Base-by-base conservation (phyloP, 345 rosid species). In the Acer negundo region DNA sequence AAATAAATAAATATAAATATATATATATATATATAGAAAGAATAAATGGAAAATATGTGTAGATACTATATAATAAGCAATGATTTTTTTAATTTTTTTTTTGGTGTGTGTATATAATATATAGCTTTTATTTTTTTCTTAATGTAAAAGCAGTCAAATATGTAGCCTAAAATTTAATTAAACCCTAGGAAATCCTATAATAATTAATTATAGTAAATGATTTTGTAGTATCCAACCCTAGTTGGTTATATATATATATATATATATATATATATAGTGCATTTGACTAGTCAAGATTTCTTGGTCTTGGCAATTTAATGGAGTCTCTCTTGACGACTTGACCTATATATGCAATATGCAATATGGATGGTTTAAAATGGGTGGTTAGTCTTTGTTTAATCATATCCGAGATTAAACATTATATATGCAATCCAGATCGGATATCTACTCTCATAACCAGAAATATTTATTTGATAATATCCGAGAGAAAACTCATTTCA, bases 241-340 rank as follows among this genome's bases (percentile, higher is more conserved):
- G 9, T 61, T 42, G 19, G 17, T 42, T 42, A n/a, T n/a, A n/a
- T n/a, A n/a, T n/a, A n/a, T n/a, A n/a, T n/a, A n/a, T n/a, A n/a
- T n/a, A n/a, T n/a, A n/a, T n/a, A n/a, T 42, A 12, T 58, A 5
- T 13, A 24, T 40, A 8, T 22, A 42, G 24, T 61, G 42, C 3
- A 61, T 61, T 72, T 73, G 76, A 73, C 76, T 42, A 40, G 76
- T 73, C 76, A 73, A 73, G 24, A 62, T 73, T 42, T 24, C 68
- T 73, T 24, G 68, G 67, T 23, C 8, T 3, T 47, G 11, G 26
- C 40, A 28, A 63, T 46, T 62, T 26, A 44, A 44, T 44, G 70
- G n/a, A 63, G 23, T 42, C 11, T 42, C 10, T 42, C 10, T 42
- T 35, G 38, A 35, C 38, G 38, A 35, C 46, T 42, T 42, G 46